Evolutionary conservation across 148 eudicot species (phyloP), one percentile per base, ranked within the genome.

Genomic region (Tetragonia tetragonoides): DNA sequence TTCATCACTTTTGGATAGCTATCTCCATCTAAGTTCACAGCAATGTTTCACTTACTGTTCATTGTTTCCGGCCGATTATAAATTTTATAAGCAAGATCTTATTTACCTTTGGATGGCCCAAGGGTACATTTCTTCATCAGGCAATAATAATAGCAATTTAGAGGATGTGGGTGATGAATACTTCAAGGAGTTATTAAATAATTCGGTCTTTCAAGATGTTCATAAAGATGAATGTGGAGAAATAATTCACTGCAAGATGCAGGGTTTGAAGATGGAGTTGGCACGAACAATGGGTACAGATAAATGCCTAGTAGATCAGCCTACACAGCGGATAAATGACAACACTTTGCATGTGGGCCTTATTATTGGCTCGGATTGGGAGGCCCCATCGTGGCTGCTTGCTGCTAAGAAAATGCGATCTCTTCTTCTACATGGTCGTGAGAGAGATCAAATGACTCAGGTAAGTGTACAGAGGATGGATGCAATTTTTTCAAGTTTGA

Each of bases 31-130:
- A 1, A 14, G 54, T 6, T 18, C 41, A 0, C 9, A 56, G 53
- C 71, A 46, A 8, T 75, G 75, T 2, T 60, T 81, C 12, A 21
- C 75, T 51, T 81, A 70, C 34, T 76, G 78, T 76, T 34, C 78
- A 7, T 53, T 76, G 23, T 66, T 65, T 49, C 78, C 72, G 1
- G 24, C 66, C 14, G 66, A 67, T 51, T 1, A 37, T n/a, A 1
- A 0, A 38, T 66, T 76, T 21, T 9, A 21, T 20, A 54, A 66
- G 21, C 21, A n/a, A 2, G 9, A 5, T 40, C 18, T 76, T 56
- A 41, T 76, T n/a, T 17, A 7, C 9, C 23, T 76, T 9, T 76
- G 73, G 79, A 38, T 76, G 70, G 72, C 79, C 53, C 79, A 76
- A n/a, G 79, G 79, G 1, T 76, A 66, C 21, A 0, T 76, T n/a